Evolutionary conservation across 352 stramenopile genomes (phyloP).

Genomic region (Plasmopara halstedii): DNA sequence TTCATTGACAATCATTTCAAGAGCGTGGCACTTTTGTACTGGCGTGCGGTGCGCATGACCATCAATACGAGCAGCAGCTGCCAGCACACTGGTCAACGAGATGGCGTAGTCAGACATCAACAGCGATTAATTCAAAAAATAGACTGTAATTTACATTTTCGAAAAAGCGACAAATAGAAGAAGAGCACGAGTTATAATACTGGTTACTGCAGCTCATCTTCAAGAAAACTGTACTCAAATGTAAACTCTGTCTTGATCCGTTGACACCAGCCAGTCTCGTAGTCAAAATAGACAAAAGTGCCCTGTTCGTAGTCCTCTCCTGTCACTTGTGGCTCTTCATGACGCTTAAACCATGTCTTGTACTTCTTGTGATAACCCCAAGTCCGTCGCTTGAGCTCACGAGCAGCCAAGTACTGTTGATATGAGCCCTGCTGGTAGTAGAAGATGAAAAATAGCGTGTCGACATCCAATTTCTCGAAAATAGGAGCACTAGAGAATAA

Average conservation of each 20-base stretch:
- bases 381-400: slow-evolving; percentile 97
- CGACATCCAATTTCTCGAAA: slow-evolving; percentile 97
- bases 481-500: slow-evolving; percentile 92
- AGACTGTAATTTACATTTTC: too few relatives aligned
- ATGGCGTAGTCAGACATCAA: slow-evolving; percentile 40
- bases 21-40: slow-evolving; percentile 46
- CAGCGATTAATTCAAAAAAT: slow-evolving; percentile 1
- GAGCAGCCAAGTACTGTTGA: slow-evolving; percentile 97
- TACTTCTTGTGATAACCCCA: slow-evolving; percentile 99
- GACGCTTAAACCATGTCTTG: slow-evolving; percentile 99
- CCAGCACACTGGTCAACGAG: slow-evolving; percentile 40
- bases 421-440: slow-evolving; percentile 99
- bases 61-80: slow-evolving; percentile 41
- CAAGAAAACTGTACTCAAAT: slow-evolving; percentile 98
- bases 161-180: not conserved
- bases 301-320: slow-evolving; percentile 99
- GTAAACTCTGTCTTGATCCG: slow-evolving; percentile 99
- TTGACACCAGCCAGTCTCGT: slow-evolving; percentile 98
- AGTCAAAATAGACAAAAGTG: slow-evolving; percentile 99
- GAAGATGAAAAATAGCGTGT: slow-evolving; percentile 99
- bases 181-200: slow-evolving; percentile 30
- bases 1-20: slow-evolving; percentile 34
- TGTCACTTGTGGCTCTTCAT: slow-evolving; percentile 94
- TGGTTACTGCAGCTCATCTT: slow-evolving; percentile 81
- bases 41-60: slow-evolving; percentile 55